Conservation (phyloP, 768 basidiomycete genomes). For the Mycena maculata region DNA sequence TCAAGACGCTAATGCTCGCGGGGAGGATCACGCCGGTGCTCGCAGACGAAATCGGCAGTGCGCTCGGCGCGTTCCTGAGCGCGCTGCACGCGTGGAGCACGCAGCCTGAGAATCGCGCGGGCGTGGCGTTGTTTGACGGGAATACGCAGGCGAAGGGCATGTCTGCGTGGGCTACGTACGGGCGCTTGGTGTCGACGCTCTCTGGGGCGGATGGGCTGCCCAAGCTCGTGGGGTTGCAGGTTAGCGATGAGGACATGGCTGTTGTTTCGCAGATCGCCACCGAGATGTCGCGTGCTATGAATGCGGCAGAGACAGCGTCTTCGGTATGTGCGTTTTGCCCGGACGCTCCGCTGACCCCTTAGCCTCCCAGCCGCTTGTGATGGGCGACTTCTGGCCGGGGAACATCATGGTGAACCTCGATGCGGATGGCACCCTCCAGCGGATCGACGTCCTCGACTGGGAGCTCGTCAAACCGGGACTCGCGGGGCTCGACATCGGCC, state of each 20-base stretch:
- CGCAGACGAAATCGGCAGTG: constrained; percentile 60
- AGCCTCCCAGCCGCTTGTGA: constrained; percentile 31
- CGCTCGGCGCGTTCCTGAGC: constrained; percentile 66
- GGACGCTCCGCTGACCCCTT: constrained; percentile 40
- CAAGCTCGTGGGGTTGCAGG: not conserved
- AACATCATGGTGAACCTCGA: constrained; percentile 64
- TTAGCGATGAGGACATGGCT: not conserved
- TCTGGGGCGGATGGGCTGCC: not conserved
- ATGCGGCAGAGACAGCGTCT: constrained; percentile 28
- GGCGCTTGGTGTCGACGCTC: constrained; percentile 1
- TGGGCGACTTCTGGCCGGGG: constrained; percentile 84
- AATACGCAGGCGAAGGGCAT: constrained; percentile 50
- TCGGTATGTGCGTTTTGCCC: not conserved
- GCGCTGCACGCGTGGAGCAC: constrained; percentile 61
- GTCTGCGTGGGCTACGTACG: constrained; percentile 7
- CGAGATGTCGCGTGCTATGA: not conserved
- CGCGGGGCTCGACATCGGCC: constrained; percentile 69
- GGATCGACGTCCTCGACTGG: constrained; percentile 71
- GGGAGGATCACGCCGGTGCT: constrained; percentile 42
- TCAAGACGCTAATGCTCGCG: constrained; percentile 55
- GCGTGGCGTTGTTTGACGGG: constrained; percentile 51
- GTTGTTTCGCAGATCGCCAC: not conserved
- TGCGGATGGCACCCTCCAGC: constrained; percentile 48
- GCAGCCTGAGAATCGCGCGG: constrained; percentile 34
- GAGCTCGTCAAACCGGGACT: constrained; percentile 70